phyloP scores from a whole-genome alignment of 1,139 yeast species.

The Pichia sp. region DNA sequence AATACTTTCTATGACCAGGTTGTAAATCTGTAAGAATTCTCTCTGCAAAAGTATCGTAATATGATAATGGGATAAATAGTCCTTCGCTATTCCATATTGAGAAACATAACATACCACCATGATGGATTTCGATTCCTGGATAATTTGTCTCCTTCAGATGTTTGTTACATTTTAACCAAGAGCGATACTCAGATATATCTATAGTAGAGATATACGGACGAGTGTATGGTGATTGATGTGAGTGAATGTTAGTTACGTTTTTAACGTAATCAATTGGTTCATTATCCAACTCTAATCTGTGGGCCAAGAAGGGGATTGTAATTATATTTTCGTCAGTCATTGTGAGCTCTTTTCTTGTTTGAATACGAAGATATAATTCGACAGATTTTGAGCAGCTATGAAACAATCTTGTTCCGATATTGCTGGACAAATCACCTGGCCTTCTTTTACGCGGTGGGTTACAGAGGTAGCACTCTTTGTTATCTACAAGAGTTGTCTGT shows the following conservation, averaged over 20 bases:
- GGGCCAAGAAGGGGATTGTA: too few species aligned
- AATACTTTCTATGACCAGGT: neutral
- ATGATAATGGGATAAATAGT: neutral
- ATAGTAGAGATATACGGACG: constrained; percentile 4
- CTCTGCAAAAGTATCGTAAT: neutral
- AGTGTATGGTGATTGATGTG: neutral
- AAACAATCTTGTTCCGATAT: neutral
- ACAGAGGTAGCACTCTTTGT: neutral
- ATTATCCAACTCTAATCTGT: neutral
- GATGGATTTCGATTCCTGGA: constrained; percentile 3
- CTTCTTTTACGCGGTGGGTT: neutral
- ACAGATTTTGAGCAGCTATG: neutral
- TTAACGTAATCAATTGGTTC: neutral
- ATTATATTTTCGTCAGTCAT: too few species aligned
- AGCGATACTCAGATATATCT: neutral
- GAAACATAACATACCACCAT: neutral
- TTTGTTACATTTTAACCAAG: neutral
- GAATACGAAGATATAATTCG: neutral
- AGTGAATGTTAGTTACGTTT: neutral
- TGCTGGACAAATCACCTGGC: neutral
- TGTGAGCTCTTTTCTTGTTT: too few species aligned
- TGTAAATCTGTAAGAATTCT: neutral
- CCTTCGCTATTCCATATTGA: constrained; percentile 2
- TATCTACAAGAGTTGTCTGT: neutral
- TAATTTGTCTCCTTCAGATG: neutral